Base-by-base conservation (phyloP, 345 rosid species). In the Conringia planisiliqua region DNA sequence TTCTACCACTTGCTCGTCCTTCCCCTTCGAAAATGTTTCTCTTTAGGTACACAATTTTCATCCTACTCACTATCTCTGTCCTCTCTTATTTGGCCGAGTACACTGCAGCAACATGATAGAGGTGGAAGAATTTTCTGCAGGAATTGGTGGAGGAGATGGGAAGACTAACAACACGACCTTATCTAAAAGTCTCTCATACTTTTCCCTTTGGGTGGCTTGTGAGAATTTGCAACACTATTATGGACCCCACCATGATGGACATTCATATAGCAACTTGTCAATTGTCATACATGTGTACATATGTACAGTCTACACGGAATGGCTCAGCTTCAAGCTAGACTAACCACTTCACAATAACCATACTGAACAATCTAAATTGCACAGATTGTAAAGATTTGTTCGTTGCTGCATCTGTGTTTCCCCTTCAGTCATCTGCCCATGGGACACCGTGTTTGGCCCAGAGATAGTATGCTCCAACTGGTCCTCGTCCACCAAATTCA, bases 401-500 rank as follows among this genome's bases (percentile, higher is more conserved):
- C 7, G 65, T 57, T 59, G 35, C 18, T 60, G 59, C 42, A 29
- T 10, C n/a, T 40, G 20, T 64, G 27, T 42, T 6, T 60, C 48
- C 24, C 27, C 18, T 30, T 70, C 38, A 77, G 74, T 83, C 80
- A 3, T 88, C 91, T 1, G 80, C 80, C 93, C 97, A 88, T 16
- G 77, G 83, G 50, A 84, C 91, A 17, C 88, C 82, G 0, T 87
- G 91, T 66, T 88, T 84, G n/a, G 90, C 91, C 91, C 89, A 82
- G 10, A 89, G 93, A 78, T 89, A 85, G 77, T 82, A 89, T 5
- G 90, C 84, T 66, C 91, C 91, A 50, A 84, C 70, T 2, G 95
- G 97, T 52, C 90, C 95, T 72, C 91, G 82, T 56, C 97, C 89
- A 55, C 97, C 97, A 43, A 86, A 71, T 71, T 87, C 91, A 40